Conservation (phyloP, 1,284 basidiomycete genomes). For the Leccinum pallidistipes region DNA sequence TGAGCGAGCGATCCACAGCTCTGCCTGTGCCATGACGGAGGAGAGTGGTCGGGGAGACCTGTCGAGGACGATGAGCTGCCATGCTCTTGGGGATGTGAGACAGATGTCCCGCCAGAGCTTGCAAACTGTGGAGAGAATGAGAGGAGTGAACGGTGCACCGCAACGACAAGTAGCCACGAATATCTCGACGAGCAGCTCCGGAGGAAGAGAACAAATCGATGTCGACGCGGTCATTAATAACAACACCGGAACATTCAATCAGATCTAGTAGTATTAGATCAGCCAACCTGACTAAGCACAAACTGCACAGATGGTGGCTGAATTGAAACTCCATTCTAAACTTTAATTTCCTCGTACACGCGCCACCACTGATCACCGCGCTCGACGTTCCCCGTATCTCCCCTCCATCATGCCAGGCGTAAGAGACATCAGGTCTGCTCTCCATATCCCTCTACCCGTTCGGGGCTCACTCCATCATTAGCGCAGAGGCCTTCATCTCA, state of each 20-base stretch:
- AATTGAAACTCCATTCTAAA: conserved; percentile 37
- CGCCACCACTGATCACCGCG: conserved; percentile 38
- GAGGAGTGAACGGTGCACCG: conserved; percentile 44
- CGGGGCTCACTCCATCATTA: conserved; percentile 31
- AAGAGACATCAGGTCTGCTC: conserved; percentile 82
- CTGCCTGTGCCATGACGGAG: conserved; percentile 46
- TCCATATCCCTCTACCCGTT: background rate
- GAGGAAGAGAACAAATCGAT: conserved; percentile 43
- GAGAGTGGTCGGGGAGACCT: conserved; percentile 38
- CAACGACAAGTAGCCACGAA: conserved; percentile 47
- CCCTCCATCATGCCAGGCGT: conserved; percentile 84
- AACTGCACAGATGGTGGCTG: conserved; percentile 48
- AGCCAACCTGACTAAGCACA: background rate
- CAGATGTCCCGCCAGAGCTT: conserved; percentile 53
- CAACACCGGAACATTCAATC: background rate
- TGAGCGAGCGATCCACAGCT: conserved; percentile 55
- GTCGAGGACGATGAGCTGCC: conserved; percentile 56
- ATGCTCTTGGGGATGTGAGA: conserved; percentile 52
- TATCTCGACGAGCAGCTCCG: conserved; percentile 64
- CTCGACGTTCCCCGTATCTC: conserved; percentile 42
- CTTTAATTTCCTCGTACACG: conserved; percentile 39
- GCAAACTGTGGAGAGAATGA: conserved; percentile 54
- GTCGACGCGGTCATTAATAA: background rate
- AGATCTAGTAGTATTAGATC: background rate
- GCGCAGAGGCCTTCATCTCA: conserved; percentile 87